Base-by-base conservation (phyloP, 805 yeast species). In the Cyberlindnera mrakii region DNA sequence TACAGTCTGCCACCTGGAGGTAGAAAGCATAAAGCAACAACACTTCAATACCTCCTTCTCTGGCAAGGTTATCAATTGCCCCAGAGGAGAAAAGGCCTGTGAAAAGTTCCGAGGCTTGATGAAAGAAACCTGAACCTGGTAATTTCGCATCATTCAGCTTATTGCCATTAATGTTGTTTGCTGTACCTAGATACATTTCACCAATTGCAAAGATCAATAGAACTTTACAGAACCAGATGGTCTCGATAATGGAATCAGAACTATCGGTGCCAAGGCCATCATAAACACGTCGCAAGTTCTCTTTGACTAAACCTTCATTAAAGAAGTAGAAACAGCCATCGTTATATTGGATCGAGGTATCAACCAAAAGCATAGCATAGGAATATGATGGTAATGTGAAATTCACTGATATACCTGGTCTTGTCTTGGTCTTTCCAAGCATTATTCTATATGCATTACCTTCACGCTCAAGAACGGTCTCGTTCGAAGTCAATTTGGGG, bases 261-360 rank as follows among this genome's bases (percentile, higher is more conserved):
- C 67, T 62, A 35, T 59, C 59, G 3, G 64, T 54, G 10, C 61
- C 62, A 35, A 51, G 33, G 4, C 66, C 65, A 25, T 81, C 75
- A 58, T 82, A 85, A 18, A 83, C 69, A 47, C 81, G 70, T 64
- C 78, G 74, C 41, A 85, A 59, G 47, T 78, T 81, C 50, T 77
- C 76, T 55, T 83, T 84, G 19, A 83, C 86, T 17, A 83, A 56
- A 1, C 95, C 95, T 59, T 85, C 95, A 57, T 85, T 85, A 66
- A 85, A 85, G 55, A 85, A 85, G 63, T 85, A 85, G 59, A 85
- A 85, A 53, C 95, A 85, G 1, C 90, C 93, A 60, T 84, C 93
- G 53, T 85, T 85, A 59, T 83, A 85, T 40, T 82, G 81, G 41
- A 85, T 75, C 51, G 85, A 85, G 0, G 87, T 80, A 56, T 85